Conservation (phyloP, 2,329 filamentous ascomycete species). For the Volutella citrinella region DNA sequence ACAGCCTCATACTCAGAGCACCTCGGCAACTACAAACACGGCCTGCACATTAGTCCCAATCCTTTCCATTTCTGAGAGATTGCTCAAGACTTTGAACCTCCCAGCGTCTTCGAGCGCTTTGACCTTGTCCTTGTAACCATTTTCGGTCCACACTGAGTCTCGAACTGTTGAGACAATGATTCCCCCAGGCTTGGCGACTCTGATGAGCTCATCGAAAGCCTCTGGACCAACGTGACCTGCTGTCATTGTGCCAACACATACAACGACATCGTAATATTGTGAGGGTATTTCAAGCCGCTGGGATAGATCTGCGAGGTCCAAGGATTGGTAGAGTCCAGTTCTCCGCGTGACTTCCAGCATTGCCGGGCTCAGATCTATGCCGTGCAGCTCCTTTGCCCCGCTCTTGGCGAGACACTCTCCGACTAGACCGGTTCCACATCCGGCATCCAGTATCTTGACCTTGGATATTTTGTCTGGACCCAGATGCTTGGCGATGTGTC, state of each 20-base stretch:
- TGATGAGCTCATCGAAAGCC: conserved; percentile 43
- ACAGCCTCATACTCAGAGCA: no score
- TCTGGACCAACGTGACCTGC: conserved; percentile 47
- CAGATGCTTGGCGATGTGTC: conserved; percentile 23
- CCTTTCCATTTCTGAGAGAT: neutral
- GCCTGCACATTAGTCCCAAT: conserved; percentile 12
- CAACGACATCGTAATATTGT: conserved; percentile 43
- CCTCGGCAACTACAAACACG: conserved; percentile 9
- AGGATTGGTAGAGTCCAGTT: conserved; percentile 39
- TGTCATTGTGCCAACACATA: conserved; percentile 51
- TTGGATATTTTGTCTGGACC: conserved; percentile 3
- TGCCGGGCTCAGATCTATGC: conserved; percentile 45
- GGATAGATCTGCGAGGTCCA: conserved; percentile 42
- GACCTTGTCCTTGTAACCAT: conserved; percentile 41
- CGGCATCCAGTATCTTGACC: conserved; percentile 42
- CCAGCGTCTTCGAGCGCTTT: conserved; percentile 17
- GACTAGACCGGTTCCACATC: conserved; percentile 50
- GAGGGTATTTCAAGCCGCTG: conserved; percentile 33
- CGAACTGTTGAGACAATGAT: conserved; percentile 46
- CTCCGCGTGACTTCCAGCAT: conserved; percentile 46
- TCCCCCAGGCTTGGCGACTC: conserved; percentile 40
- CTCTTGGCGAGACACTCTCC: conserved; percentile 39
- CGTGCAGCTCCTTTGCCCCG: conserved; percentile 40
- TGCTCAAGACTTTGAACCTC: conserved; percentile 4
- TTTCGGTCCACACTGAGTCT: conserved; percentile 42